Percentiles rank a stretch among this genome's conserved stretches.
Conservation (phyloP, 345 rosid species). For the Moringa oleifera region DNA sequence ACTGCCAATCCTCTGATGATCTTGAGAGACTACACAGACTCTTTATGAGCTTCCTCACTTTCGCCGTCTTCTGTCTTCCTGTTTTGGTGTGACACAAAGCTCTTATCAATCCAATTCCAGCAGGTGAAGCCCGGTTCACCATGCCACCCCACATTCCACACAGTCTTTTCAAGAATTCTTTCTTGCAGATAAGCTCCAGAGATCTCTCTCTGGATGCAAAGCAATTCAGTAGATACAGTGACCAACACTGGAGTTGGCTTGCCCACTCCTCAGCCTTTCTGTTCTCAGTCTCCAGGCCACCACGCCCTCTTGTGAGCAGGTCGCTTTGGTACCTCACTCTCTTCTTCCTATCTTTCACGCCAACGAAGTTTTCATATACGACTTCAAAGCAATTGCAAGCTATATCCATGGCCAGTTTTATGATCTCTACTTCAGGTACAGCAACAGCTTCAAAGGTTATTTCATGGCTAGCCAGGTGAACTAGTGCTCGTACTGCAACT, state of each 20-base stretch:
- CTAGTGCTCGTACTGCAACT: conserved; percentile 72
- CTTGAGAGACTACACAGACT: conserved; percentile 55
- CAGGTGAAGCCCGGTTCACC: conserved; percentile 48
- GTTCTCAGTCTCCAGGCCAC: conserved; percentile 53
- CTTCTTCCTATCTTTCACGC: conserved; percentile 32
- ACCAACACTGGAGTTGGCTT: conserved; percentile 71
- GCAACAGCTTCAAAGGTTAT: conserved; percentile 47
- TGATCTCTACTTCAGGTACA: conserved; percentile 44
- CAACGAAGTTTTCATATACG: conserved; percentile 46
- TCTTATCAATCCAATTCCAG: conserved; percentile 60
- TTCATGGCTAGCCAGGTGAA: conserved; percentile 63
- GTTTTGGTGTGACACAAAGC: conserved; percentile 44
- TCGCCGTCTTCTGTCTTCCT: conserved; percentile 52
- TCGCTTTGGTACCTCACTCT: conserved; percentile 66
- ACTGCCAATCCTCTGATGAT: conserved; percentile 69
- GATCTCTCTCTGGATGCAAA: conserved; percentile 53
- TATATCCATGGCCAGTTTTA: conserved; percentile 44
- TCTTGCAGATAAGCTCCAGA: conserved; percentile 29
- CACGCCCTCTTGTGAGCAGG: conserved; percentile 67
- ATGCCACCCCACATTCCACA: conserved; percentile 66
- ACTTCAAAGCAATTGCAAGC: conserved; percentile 39
- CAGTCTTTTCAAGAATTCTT: conserved; percentile 37
- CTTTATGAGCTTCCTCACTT: conserved; percentile 33
- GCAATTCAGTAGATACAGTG: conserved; percentile 54
- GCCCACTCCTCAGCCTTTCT: conserved; percentile 83